Percentiles rank a stretch among this genome's conserved stretches.
Evolutionary conservation across 192 early-diverging fungal species (phyloP).

Genomic region (Piromyces finnis): DNA sequence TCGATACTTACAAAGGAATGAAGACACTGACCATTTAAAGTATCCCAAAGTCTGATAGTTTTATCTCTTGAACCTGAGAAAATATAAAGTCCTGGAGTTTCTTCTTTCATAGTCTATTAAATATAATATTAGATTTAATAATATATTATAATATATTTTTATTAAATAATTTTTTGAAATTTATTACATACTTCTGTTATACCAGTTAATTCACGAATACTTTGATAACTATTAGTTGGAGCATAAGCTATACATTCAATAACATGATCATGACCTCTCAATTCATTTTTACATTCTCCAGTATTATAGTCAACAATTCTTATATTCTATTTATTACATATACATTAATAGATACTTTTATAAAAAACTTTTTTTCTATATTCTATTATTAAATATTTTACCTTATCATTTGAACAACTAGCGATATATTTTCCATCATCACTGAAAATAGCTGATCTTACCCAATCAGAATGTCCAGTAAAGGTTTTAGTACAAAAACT

Average conservation of each 20-base stretch:
- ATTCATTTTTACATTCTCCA: constrained; percentile 57
- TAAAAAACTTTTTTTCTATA: no score
- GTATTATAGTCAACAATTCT: constrained; percentile 56
- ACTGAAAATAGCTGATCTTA: constrained; percentile 47
- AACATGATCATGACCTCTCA: constrained; percentile 88
- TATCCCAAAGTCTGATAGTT: constrained; percentile 74
- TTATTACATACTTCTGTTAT: constrained; percentile 4
- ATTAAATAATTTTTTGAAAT: background rate
- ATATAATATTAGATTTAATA: background rate
- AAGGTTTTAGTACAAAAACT: constrained; percentile 71
- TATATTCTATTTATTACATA: constrained; percentile 42
- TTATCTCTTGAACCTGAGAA: constrained; percentile 83
- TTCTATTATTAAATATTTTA: constrained; percentile 3
- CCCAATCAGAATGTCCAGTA: constrained; percentile 74
- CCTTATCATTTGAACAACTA: constrained; percentile 73
- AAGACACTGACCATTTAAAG: constrained; percentile 40
- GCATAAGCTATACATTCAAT: constrained; percentile 81
- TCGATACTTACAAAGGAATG: constrained; percentile 45
- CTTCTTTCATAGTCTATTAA: constrained; percentile 13
- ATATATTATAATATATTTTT: background rate
- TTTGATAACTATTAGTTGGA: constrained; percentile 43
- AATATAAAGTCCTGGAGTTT: constrained; percentile 43
- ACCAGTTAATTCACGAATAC: constrained; percentile 49
- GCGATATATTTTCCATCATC: constrained; percentile 55
- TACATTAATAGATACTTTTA: no score